Conservation (phyloP, 2,329 filamentous ascomycete genomes). For the Pseudogymnoascus sp. region DNA sequence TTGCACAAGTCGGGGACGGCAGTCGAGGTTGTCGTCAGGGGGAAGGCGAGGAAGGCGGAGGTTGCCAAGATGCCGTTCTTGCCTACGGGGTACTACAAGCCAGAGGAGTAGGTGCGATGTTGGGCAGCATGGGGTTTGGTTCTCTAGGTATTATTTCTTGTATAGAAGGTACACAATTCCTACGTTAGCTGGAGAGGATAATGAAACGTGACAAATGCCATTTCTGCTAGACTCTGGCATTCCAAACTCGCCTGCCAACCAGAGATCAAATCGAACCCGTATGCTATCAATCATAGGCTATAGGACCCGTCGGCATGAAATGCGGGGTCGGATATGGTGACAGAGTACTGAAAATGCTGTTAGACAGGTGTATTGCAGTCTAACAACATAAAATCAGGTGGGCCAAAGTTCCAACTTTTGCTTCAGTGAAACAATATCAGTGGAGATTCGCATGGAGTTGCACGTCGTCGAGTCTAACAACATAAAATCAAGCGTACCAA, state of each 20-base stretch:
- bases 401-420: no score
- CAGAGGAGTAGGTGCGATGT: neutral
- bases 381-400: no score
- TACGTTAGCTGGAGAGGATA: neutral
- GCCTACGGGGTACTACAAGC: constrained; percentile 52
- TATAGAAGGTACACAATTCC: constrained; percentile 2
- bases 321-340: neutral
- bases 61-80: constrained; percentile 68
- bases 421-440: no score
- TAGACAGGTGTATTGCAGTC: neutral
- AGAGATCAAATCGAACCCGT: neutral
- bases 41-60: constrained; percentile 56
- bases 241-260: neutral
- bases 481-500: neutral
- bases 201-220: neutral
- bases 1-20: constrained; percentile 62
- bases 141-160: constrained; percentile 1
- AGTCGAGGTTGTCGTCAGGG: constrained; percentile 55
- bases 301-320: neutral
- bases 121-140: constrained; percentile 8
- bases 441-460: neutral
- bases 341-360: neutral
- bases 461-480: neutral
- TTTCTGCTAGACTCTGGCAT: neutral
- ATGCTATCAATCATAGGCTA: neutral